A percentile compares a stretch with the other conserved stretches of the same genome.
These are phyloP conservation scores for Fonsecaea multimorphosa DNA, from an alignment of 2,329 filamentous ascomycete species.

Conservation along the genomic window DNA sequence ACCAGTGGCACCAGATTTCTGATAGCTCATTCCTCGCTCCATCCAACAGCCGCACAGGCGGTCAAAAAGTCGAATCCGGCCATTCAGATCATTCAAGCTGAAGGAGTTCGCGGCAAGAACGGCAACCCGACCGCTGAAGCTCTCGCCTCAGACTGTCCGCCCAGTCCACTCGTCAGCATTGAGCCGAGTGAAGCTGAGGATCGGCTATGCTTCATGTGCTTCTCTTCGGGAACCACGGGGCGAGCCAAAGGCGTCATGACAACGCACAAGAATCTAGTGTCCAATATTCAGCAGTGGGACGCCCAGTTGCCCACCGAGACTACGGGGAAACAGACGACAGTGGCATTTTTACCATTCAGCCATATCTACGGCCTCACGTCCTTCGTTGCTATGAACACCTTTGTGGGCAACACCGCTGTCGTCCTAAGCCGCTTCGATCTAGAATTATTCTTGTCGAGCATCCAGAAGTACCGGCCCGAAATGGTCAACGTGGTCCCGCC, in stretches of 20 bases:
- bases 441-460: constrained; percentile 69
- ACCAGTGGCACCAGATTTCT: constrained; percentile 77
- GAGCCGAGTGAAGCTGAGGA: constrained; percentile 53
- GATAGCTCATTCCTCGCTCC: constrained; percentile 72
- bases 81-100: constrained; percentile 56
- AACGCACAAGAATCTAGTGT: constrained; percentile 74
- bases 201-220: constrained; percentile 70
- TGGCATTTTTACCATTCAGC: constrained; percentile 74
- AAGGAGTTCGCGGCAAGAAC: constrained; percentile 75
- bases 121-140: constrained; percentile 53
- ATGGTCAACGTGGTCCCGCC: constrained; percentile 73
- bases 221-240: constrained; percentile 76
- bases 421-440: constrained; percentile 82
- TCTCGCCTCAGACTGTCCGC: constrained; percentile 25
- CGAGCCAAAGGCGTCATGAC: constrained; percentile 84
- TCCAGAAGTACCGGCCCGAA: constrained; percentile 72
- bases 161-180: constrained; percentile 59
- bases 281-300: constrained; percentile 57
- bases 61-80: constrained; percentile 56
- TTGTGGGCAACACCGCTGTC: constrained; percentile 69
- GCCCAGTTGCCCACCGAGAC: constrained; percentile 49
- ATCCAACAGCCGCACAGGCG: constrained; percentile 70
- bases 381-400: constrained; percentile 66
- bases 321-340: constrained; percentile 52
- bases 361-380: constrained; percentile 75